Evolutionary conservation across 345 rosid genomes (phyloP), one percentile per base, ranked within the genome.

Genomic region (Camelina laxa): DNA sequence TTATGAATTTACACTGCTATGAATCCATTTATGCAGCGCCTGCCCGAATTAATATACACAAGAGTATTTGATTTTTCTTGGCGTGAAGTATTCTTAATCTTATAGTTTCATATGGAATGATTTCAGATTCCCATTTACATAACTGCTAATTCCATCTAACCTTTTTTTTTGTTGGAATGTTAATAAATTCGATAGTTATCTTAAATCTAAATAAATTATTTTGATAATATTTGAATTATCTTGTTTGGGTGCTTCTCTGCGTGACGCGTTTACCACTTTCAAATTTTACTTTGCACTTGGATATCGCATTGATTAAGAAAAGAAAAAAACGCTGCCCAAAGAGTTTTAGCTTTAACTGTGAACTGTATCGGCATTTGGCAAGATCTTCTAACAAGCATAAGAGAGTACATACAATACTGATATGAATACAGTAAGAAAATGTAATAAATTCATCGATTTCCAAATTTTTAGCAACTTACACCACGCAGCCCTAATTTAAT

Each of bases 401-500:
- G 14, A 47, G 48, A 7, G 30, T 70, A 10, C 22, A 33, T 47
- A 21, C 35, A 21, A 21, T 33, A 48, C 6, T 5, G 14, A 6
- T 20, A 35, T 20, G 31, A n/a, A 12, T 61, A 61, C 41, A 42
- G 9, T 33, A 53, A 20, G 33, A 20, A 67, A 12, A 22, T 48
- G 1, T 33, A 27, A 38, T 10, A 53, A 14, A 67, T 59, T 27
- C 8, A 50, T 30, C 15, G 30, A 27, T 50, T 60, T 51, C 69
- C 49, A 75, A 39, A 30, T 24, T 33, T 7, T 55, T 62, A 56
- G 60, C 36, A 76, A 70, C 21, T 70, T 70, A 47, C 56, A 48
- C 49, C 22, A 57, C n/a, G 67, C 76, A 65, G 67, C 62, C 49
- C 61, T 56, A 70, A 70, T 70, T 76, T 64, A 76, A 70, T 64